Evolutionary conservation across 495 filamentous ascomycete species (phyloP).

Genomic region (Aspergillus kassunensis): DNA sequence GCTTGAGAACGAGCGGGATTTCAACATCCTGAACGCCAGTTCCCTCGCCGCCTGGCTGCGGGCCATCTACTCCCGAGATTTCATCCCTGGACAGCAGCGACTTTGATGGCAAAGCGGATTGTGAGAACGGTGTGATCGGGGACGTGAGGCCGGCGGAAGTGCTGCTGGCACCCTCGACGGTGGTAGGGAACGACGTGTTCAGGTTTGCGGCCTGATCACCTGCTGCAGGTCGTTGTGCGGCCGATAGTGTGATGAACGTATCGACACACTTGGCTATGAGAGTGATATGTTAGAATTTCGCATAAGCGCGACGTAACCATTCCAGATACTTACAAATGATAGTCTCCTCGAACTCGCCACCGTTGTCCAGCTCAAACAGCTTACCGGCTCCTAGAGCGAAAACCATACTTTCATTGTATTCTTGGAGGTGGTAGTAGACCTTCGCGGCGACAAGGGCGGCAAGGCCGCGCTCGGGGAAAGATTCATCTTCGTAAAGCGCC

Average conservation of each 20-base stretch:
- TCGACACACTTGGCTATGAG: slow-evolving; percentile 87
- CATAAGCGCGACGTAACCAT: background rate
- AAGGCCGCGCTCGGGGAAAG: slow-evolving; percentile 88
- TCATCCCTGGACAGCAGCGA: slow-evolving; percentile 83
- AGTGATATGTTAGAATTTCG: slow-evolving; percentile 4
- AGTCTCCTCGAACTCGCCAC: slow-evolving; percentile 97
- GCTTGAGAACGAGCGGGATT: slow-evolving; percentile 49
- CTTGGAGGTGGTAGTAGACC: slow-evolving; percentile 97
- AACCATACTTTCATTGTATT: slow-evolving; percentile 98
- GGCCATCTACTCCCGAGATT: slow-evolving; percentile 54
- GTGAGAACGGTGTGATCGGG: slow-evolving; percentile 89
- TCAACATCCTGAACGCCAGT: slow-evolving; percentile 50
- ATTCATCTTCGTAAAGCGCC: slow-evolving; percentile 93
- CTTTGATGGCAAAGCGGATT: slow-evolving; percentile 84
- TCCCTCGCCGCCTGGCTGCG: slow-evolving; percentile 51
- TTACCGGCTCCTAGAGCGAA: slow-evolving; percentile 95
- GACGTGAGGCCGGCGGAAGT: slow-evolving; percentile 71
- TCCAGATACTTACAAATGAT: slow-evolving; percentile 63
- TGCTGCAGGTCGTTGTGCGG: slow-evolving; percentile 56
- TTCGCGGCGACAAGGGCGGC: slow-evolving; percentile 94
- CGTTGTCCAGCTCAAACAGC: slow-evolving; percentile 85
- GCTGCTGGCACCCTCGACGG: slow-evolving; percentile 58
- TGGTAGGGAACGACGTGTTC: slow-evolving; percentile 65
- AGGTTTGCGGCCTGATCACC: slow-evolving; percentile 62
- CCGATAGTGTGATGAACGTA: slow-evolving; percentile 88